phyloP scores from a whole-genome alignment of 768 basidiomycete species.

The Leccinellum albellum region DNA sequence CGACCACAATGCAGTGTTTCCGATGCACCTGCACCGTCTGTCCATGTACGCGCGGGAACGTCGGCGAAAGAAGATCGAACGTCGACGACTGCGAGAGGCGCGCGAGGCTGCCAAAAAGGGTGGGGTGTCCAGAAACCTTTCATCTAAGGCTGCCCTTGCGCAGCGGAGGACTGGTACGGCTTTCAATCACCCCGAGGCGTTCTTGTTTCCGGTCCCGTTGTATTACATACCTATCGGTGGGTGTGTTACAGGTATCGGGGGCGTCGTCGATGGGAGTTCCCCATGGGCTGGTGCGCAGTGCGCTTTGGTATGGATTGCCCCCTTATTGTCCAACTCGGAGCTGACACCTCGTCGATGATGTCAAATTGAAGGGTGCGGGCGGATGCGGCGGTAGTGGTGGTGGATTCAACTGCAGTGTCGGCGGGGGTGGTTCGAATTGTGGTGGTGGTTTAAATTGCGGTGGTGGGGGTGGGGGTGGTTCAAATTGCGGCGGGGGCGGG shows the following conservation, averaged over 20 bases:
- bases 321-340: not conserved
- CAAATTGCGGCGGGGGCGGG: no score
- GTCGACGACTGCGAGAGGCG: not conserved
- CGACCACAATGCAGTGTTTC: constrained; percentile 48
- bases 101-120: not conserved
- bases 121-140: not conserved
- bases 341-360: not conserved
- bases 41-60: not conserved
- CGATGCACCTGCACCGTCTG: constrained; percentile 17
- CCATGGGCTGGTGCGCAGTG: not conserved
- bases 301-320: not conserved
- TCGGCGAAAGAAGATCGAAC: not conserved
- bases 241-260: not conserved
- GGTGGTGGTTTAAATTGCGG: not conserved
- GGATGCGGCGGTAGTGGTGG: not conserved
- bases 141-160: not conserved
- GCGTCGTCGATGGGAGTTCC: not conserved
- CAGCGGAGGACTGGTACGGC: not conserved
- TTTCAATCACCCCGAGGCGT: not conserved
- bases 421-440: not conserved
- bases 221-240: not conserved
- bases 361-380: not conserved
- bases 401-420: not conserved
- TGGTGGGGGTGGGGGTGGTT: not conserved
- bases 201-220: not conserved